Evolutionary conservation across 805 yeast species (phyloP), one percentile per base, ranked within the genome.

Genomic region (Candida qinlingensis): DNA sequence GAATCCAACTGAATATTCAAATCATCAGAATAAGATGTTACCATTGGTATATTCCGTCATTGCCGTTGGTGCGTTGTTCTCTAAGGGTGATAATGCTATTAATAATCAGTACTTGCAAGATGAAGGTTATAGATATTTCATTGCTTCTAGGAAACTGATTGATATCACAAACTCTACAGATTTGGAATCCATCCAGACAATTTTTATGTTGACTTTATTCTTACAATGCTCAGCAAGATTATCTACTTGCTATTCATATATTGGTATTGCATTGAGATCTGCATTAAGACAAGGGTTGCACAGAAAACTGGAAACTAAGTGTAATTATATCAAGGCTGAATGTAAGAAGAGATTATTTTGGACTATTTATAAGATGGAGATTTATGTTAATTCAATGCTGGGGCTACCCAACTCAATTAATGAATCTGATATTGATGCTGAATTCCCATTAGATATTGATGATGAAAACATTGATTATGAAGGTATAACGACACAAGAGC

Each of bases 281-380:
- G 95, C 96, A 0, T 65, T 90, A 45, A 76, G 95, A 57, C 91
- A 88, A 59, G 97, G 97, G 0, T 70, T 87, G 29, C 97, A 90
- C 63, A 74, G 88, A 35, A 78, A 78, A 69, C 79, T 58, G 27
- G 61, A 60, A n/a, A 57, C 66, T 1, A 59, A 75, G 63, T 49
- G 82, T 73, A 66, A 68, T 74, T 65, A 91, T 0, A 83, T 91
- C 44, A 96, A 86, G 62, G 74, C 84, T 36, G 97, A 91, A 61
- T 86, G 89, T 43, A 74, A 96, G 48, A 91, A 89, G 63, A 74
- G 97, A 52, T 69, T 90, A 30, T 90, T 90, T 63, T 90, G 88
- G 82, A 87, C 96, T 0, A 84, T 91, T 50, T 85, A 87, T 65
- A 90, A 91, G 63, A 79, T 90, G 87, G 97, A 91, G 63, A 81